These are phyloP conservation scores for Aspergillus aculeatinus DNA, from an alignment of 2,329 filamentous ascomycete genomes.

Conservation along the genomic window DNA sequence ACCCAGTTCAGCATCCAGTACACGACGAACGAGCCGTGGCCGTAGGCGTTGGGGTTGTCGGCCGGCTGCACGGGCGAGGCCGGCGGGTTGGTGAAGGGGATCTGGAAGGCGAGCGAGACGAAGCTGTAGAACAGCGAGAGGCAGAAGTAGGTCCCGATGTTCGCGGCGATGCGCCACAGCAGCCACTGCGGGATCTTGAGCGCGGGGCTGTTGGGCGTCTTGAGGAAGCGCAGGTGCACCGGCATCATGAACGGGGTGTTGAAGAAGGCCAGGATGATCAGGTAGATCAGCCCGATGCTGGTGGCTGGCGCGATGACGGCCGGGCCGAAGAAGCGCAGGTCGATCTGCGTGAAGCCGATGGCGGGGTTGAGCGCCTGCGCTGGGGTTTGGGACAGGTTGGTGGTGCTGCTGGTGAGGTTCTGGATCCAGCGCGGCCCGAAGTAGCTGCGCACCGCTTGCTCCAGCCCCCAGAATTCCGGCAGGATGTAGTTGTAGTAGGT, in stretches of 20 bases:
- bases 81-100: conserved; percentile 57
- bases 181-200: conserved; percentile 60
- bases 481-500: conserved; percentile 55
- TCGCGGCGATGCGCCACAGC: conserved; percentile 58
- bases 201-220: conserved; percentile 51
- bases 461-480: conserved; percentile 52
- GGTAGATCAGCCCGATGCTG: conserved; percentile 63
- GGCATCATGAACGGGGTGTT: conserved; percentile 65
- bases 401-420: conserved; percentile 32
- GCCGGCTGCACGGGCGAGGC: conserved; percentile 47
- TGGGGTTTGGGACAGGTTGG: conserved; percentile 46
- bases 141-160: conserved; percentile 59
- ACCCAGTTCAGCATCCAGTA: conserved; percentile 65
- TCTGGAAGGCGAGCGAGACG: conserved; percentile 62
- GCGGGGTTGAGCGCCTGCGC: conserved; percentile 56
- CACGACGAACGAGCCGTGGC: conserved; percentile 58
- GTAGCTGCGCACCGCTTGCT: conserved; percentile 45
- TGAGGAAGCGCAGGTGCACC: conserved; percentile 60
- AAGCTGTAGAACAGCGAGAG: conserved; percentile 63
- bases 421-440: conserved; percentile 49
- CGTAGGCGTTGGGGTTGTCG: conserved; percentile 55
- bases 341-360: conserved; percentile 56
- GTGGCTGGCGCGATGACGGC: conserved; percentile 57
- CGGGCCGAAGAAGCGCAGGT: conserved; percentile 61
- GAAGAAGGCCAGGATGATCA: conserved; percentile 68